Base-by-base conservation (phyloP, 2,329 filamentous ascomycete genomes). In the Nemania diffusa region DNA sequence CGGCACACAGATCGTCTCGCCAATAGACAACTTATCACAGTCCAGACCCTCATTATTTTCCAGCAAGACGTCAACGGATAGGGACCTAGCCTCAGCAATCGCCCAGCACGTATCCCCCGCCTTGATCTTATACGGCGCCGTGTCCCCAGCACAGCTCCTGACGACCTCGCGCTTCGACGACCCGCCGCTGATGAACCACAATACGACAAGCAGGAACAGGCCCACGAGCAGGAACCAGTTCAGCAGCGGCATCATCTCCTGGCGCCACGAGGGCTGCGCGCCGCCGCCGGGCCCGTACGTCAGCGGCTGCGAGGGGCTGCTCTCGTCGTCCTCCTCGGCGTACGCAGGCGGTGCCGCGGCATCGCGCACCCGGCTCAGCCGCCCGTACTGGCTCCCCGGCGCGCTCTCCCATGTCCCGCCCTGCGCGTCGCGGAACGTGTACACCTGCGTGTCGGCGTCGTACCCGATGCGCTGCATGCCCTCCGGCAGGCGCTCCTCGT, bases 191-290 rank as follows among this genome's bases (percentile, higher is more conserved):
- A 86, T 77, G 74, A 82, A 83, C 82, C 83, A 86, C 66, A 84
- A 82, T 50, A 88, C 71, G 20, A 82, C 74, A 37, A 88, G 73
- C 55, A 89, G 75, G 66, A 82, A 84, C 17, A 87, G 72, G 3
- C 85, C 79, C 60, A 87, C 80, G 40, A 89, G 75, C 67, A 88
- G 76, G 61, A 85, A 85, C 76, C 88, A 89, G 73, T 88, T 88
- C 73, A 89, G 79, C 69, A 89, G 78, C n/a, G 84, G 84, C 78
- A 81, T 82, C 78, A 85, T 78, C 66, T 85, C 83, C 37, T 82
- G 80, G 32, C 86, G 81, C 82, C 86, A 84, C 5, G 86, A 84
- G 34, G 78, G 77, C 44, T 75, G 20, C 15, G 40, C 68, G 34
- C 53, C 26, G 5, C 26, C 20, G n/a, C 24, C 65, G 57, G 67